Evolutionary conservation across 2,329 filamentous ascomycete species (phyloP), one percentile per base, ranked within the genome.

Genomic region (Botrytis tulipae): DNA sequence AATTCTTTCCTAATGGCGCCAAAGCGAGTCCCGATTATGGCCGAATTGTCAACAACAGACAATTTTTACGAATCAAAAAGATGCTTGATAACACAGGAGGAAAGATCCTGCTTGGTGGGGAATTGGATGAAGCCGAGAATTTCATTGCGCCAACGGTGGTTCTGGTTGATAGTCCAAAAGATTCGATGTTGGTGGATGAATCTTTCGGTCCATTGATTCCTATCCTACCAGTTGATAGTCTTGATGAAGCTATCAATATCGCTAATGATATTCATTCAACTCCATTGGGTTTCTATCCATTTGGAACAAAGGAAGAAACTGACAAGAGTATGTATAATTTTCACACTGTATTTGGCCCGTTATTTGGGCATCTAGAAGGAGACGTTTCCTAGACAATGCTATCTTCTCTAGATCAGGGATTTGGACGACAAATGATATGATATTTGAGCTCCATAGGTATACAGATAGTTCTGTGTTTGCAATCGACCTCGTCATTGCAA

Each of bases 141-240:
- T 98, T 92, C 83, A 96, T 99, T 78, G 94, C 95, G 81, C 93
- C 95, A 0, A 99, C 96, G 0, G 90, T 95, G n/a, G 90, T 99
- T n/a, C 87, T 93, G 75, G 92, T 98, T 54, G 87, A 93, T 77
- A 90, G 89, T 75, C 81, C 88, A 25, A 87, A 95, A 67, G 95
- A 97, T 83, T 87, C 91, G 12, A 89, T 98, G 82, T 88, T 98
- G 80, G 84, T 85, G 37, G 89, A 97, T 76, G 96, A 99, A 84
- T 93, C 91, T 61, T 99, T 99, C 81, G 96, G 95, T 10, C 96
- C 96, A n/a, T 87, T 97, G 74, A 94, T 97, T 77, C 91, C 93
- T 76, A 90, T 98, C 76, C 84, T 97, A 71, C 88, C 94, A 0
- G 91, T 94, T 72, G 88, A 93, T 76, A 87, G 89, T 78, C 86